Evolutionary conservation across 179 eudicot genomes (phyloP).

Genomic region (Silene coronaria): DNA sequence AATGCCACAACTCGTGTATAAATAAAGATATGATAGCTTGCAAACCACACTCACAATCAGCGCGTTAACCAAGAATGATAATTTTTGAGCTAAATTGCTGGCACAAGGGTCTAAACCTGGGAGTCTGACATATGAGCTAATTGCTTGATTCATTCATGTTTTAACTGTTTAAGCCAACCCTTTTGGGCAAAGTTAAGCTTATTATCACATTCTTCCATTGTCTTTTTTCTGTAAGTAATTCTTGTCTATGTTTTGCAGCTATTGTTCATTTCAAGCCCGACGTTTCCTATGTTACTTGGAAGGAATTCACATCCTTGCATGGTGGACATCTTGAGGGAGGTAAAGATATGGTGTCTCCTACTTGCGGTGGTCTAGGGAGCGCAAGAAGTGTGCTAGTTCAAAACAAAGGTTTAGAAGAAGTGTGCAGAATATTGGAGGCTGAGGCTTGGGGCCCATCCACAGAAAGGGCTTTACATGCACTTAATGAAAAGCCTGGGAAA

Average conservation of each 20-base stretch:
- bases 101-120: too few species aligned
- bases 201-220: not conserved
- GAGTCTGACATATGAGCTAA: not conserved
- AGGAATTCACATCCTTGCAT: conserved; percentile 34
- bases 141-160: not conserved
- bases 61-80: too few species aligned
- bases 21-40: not conserved
- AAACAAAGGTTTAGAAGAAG: conserved; percentile 42
- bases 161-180: not conserved
- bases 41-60: too few species aligned
- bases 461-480: conserved; percentile 45
- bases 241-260: not conserved
- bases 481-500: conserved; percentile 35
- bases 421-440: conserved; percentile 58
- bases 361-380: conserved; percentile 27
- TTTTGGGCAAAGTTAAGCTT: not conserved
- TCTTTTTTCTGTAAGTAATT: not conserved
- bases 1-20: not conserved
- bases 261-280: conserved; percentile 6
- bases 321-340: conserved; percentile 28
- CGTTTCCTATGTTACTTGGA: conserved; percentile 14
- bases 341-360: conserved; percentile 17
- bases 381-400: conserved; percentile 19
- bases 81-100: too few species aligned
- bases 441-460: conserved; percentile 69